Evolutionary conservation across 768 basidiomycete species (phyloP).

Genomic region (Hysterangium stoloniferum): DNA sequence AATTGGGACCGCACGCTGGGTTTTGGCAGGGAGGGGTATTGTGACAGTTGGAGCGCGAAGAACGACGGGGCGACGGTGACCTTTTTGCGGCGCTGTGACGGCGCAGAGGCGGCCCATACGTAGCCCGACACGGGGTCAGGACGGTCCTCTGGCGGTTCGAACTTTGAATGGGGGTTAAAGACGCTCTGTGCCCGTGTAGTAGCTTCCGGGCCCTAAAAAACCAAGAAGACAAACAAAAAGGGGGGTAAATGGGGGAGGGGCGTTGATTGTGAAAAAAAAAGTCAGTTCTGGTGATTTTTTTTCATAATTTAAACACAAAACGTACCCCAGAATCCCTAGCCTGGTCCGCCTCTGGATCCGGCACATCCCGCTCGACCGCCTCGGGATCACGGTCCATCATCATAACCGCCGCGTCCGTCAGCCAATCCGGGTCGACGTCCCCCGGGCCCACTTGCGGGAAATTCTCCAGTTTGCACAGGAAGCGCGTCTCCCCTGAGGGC

Average conservation of each 20-base stretch:
- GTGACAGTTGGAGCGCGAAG: slow-evolving; percentile 78
- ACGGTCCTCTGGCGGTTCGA: slow-evolving; percentile 16
- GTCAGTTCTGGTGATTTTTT: too few species aligned
- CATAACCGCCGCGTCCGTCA: slow-evolving; percentile 64
- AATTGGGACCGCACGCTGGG: slow-evolving; percentile 39
- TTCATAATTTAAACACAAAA: too few species aligned
- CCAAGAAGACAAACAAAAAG: not conserved
- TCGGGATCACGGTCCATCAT: slow-evolving; percentile 56
- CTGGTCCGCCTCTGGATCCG: slow-evolving; percentile 17
- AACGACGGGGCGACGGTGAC: slow-evolving; percentile 81
- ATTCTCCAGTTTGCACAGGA: slow-evolving; percentile 84
- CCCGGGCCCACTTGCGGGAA: slow-evolving; percentile 79
- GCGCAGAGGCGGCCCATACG: slow-evolving; percentile 81
- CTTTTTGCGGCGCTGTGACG: slow-evolving; percentile 83
- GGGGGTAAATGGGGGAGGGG: not conserved
- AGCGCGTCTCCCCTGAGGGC: slow-evolving; percentile 81
- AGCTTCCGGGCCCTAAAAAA: slow-evolving; percentile 1
- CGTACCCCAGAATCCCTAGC: slow-evolving; percentile 7
- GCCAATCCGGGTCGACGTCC: slow-evolving; percentile 73
- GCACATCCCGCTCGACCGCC: slow-evolving; percentile 19
- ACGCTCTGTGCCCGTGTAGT: not conserved
- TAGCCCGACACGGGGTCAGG: slow-evolving; percentile 79
- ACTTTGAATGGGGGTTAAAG: slow-evolving; percentile 8
- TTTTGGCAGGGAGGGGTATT: slow-evolving; percentile 48
- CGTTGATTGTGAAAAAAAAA: too few species aligned